Base-by-base conservation (phyloP, 2,329 filamentous ascomycete genomes). In the Colletotrichum sp. region DNA sequence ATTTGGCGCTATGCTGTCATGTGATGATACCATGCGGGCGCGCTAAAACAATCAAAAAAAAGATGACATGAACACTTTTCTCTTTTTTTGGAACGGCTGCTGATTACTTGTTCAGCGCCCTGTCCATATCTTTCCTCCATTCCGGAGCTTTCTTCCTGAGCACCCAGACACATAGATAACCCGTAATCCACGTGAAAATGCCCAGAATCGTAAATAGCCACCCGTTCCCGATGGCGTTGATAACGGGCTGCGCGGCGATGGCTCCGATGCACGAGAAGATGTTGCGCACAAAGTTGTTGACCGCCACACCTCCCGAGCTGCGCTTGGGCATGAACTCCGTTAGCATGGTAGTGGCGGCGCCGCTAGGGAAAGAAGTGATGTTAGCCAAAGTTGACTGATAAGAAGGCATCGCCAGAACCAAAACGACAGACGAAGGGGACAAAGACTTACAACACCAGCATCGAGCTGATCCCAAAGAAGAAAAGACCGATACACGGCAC, bases 251-350 rank as follows among this genome's bases (percentile, higher is more conserved):
- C 0, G 93, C 91, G 21, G 96, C 90, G 36, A 96, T 84, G 59
- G 90, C 90, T 12, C 94, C 95, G 1, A 95, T 88, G 77, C 94
- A 96, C 66, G 91, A 92, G 80, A 96, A 93, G 52, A 96, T 95
- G 79, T 96, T 97, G 64, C 95, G 88, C 68, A 95, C 88, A 80
- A 96, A 95, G 82, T 96, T 96, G 84, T 96, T 96, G 59, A 96
- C 87, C 0, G 95, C 95, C 5, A 96, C 94, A 2, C 94, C 95
- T 13, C 91, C 91, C 6, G 92, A 94, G 66, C 93, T 93, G 77
- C 90, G 89, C 57, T 91, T 89, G 16, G 94, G 94, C 88, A 96
- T 93, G 81, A 96, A 96, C 81, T 97, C 95, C 0, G 95, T 96
- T 78, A 97, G 87, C 94, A 97, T 96, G 0, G 95, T 97, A 0